Base-by-base conservation (phyloP, 2,329 filamentous ascomycete species). In the Aureobasidium sp. region DNA sequence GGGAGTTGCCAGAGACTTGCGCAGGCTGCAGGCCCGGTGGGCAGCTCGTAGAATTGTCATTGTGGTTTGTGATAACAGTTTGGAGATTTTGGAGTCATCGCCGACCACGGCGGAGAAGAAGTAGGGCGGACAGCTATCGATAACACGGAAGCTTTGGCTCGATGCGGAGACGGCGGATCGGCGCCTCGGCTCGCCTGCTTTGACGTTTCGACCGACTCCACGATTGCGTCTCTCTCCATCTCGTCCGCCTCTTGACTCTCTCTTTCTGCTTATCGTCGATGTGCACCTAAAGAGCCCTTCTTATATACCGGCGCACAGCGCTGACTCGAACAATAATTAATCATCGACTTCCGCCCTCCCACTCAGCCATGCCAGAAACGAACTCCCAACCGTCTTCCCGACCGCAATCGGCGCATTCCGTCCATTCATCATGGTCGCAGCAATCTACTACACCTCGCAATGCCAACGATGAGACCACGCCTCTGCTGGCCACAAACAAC, bases 391-490 rank as follows among this genome's bases (percentile, higher is more conserved):
- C 72, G 47, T 73, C 70, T 64, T 71, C 71, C 62, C 71, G 72
- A 62, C 73, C 73, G 62, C 71, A 69, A 63, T 75, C 74, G 37
- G 44, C 73, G 6, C 40, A 58, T n/a, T 57, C 53, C 19, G 44
- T 73, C 8, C 40, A 29, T 27, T 57, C 50, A 48, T 48, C 44
- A 48, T 11, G 44, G 24, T 70, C 69, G 56, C 69, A 64, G 62
- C 73, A 72, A 52, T 64, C 68, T 27, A 69, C 68, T 27, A 69
- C 63, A 31, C 73, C 71, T 39, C 67, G 71, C 17, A 72, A 66
- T 37, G 66, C 67, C 48, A 69, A 72, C 29, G 72, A 73, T 29
- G 76, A 78, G 64, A 64, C 71, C 63, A 77, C 76, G 35, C 76
- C 76, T 24, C 66, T 78, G 35, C 68, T 78, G 50, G 65, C 42